Base-by-base conservation (phyloP, 1,284 basidiomycete species). In the Mycena sp. region DNA sequence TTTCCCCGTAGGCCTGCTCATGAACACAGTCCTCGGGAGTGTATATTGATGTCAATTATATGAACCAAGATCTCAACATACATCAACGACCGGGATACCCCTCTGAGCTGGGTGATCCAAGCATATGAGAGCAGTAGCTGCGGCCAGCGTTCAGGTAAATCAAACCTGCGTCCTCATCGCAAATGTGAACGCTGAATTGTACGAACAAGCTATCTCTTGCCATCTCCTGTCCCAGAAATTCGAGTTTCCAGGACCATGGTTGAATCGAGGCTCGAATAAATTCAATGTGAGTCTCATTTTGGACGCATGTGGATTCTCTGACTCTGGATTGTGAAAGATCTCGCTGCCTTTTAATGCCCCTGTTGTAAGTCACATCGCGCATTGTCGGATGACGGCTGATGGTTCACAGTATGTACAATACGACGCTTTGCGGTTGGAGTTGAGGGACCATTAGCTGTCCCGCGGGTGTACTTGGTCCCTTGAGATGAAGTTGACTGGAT, bases 81-180 rank as follows among this genome's bases (percentile, higher is more conserved):
- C 32, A 32, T 65, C 11, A 65, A 65, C 49, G 49, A 60, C 25
- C 44, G 50, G 12, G n/a, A 14, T 2, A 26, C 40, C 19, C 63
- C 67, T 1, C 46, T 65, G 30, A 49, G 26, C 9, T 66, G 59
- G 60, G 49, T 54, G 10, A 63, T 68, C 17, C 61, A 55, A 32
- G 29, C 63, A n/a, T 54, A 46, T 16, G 52, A 66, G 37, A 66
- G 67, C 40, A 61, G 63, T 21, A 67, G 62, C 41, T 62, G 65
- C 30, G 63, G 59, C 1, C 49, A 61, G 21, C 62, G 63, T 3
- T 58, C 61, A 9, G 65, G 65, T 61, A 29, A 21, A 14, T 46
- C 26, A 4, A 46, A 46, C 41, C 6, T 14, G 7, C 32, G 32
- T 3, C 29, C 7, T 17, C n/a, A 7, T 16, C n/a, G 17, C 19